These are phyloP conservation scores for Rhizopus sp. DNA, from an alignment of 371 early-diverging fungal species.

Conservation along the genomic window DNA sequence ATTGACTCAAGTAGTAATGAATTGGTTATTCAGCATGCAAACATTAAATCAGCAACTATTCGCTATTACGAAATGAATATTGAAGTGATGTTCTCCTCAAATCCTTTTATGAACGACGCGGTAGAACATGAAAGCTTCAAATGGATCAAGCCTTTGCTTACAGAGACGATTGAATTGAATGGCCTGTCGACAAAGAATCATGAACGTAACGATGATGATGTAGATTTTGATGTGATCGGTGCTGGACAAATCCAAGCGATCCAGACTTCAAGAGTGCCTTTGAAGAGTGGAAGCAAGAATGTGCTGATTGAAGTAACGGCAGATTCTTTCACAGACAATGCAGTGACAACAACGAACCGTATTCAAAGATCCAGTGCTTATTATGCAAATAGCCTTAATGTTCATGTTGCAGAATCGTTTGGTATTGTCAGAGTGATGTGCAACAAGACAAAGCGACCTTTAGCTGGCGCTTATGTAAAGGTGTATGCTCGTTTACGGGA, in stretches of 20 bases:
- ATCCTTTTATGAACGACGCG: constrained; percentile 37
- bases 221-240: constrained; percentile 42
- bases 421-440: constrained; percentile 54
- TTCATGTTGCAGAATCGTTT: constrained; percentile 47
- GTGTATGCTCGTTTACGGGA: constrained; percentile 54
- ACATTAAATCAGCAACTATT: constrained; percentile 40
- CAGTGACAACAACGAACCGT: not conserved
- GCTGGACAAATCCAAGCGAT: constrained; percentile 13
- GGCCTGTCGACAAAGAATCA: not conserved
- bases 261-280: constrained; percentile 14
- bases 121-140: constrained; percentile 20
- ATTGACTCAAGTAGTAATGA: constrained; percentile 14
- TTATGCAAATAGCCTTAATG: constrained; percentile 46
- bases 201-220: constrained; percentile 4
- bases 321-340: not conserved
- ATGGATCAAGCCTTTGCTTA: constrained; percentile 36
- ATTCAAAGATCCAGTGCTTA: constrained; percentile 22
- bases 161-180: constrained; percentile 9
- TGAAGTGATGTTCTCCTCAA: constrained; percentile 63
- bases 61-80: constrained; percentile 60
- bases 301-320: constrained; percentile 33
- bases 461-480: constrained; percentile 62
- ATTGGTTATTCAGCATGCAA: constrained; percentile 32
- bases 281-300: constrained; percentile 22
- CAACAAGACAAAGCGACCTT: constrained; percentile 33